phyloP scores from a whole-genome alignment of 345 rosid genomes.

The Eucalyptus regnans region DNA sequence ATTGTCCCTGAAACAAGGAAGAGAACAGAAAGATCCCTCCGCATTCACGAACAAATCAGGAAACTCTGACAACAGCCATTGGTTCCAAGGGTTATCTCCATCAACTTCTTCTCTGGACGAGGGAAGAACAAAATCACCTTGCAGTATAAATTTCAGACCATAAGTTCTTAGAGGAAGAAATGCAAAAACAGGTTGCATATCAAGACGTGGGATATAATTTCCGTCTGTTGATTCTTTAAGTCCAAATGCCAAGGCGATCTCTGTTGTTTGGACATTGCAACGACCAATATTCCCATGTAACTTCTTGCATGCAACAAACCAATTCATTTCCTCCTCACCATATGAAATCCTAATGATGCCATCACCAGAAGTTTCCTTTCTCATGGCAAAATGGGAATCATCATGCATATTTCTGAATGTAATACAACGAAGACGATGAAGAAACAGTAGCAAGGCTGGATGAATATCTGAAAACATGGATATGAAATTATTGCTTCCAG shows the following conservation, averaged over 20 bases:
- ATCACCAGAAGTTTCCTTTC: slow-evolving; percentile 55
- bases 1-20: too few species aligned
- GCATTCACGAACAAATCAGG: too few species aligned
- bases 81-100: too few species aligned
- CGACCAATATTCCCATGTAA: slow-evolving; percentile 39
- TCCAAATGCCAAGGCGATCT: slow-evolving; percentile 73
- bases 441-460: slow-evolving; percentile 84
- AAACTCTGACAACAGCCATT: too few species aligned
- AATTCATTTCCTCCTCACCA: slow-evolving; percentile 66
- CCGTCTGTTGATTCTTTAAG: slow-evolving; percentile 51
- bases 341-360: slow-evolving; percentile 63
- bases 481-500: slow-evolving; percentile 29
- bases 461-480: slow-evolving; percentile 87
- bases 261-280: slow-evolving; percentile 54
- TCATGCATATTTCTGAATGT: slow-evolving; percentile 55
- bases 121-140: too few species aligned
- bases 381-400: slow-evolving; percentile 53
- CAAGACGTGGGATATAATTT: slow-evolving; percentile 26
- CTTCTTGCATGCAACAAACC: slow-evolving; percentile 77
- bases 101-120: too few species aligned
- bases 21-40: too few species aligned
- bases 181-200: too few species aligned
- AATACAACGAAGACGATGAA: slow-evolving; percentile 78
- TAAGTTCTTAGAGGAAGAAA: too few species aligned
- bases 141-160: too few species aligned